phyloP scores from a whole-genome alignment of 805 yeast genomes.

The Hanseniaspora lachancei region DNA sequence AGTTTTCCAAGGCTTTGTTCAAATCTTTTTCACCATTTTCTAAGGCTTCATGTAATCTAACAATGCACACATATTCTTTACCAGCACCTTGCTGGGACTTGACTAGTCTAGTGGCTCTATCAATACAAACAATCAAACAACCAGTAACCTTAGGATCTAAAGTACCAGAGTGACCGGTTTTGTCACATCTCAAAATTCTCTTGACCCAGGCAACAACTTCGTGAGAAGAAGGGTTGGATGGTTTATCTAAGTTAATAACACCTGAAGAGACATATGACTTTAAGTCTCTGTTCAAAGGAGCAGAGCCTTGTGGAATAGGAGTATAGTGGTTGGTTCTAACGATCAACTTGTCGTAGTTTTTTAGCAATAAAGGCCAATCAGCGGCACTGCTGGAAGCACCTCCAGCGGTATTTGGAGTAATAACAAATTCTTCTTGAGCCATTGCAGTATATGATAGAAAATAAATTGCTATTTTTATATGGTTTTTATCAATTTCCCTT shows the following conservation, averaged over 20 bases:
- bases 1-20: constrained; percentile 75
- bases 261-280: constrained; percentile 84
- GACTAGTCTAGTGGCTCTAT: constrained; percentile 94
- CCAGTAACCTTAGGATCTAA: constrained; percentile 98
- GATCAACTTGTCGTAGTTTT: constrained; percentile 82
- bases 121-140: constrained; percentile 94
- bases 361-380: constrained; percentile 89
- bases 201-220: constrained; percentile 99
- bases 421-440: constrained; percentile 49
- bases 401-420: constrained; percentile 68
- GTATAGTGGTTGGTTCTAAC: constrained; percentile 96
- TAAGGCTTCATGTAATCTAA: constrained; percentile 85
- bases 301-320: constrained; percentile 89
- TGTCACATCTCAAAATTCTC: constrained; percentile 86
- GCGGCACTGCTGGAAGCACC: constrained; percentile 75
- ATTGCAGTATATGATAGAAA: constrained; percentile 33
- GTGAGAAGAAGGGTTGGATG: constrained; percentile 95
- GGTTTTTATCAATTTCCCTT: background rate
- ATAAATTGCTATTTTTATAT: background rate
- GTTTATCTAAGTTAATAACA: constrained; percentile 93
- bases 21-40: constrained; percentile 72
- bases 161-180: constrained; percentile 98
- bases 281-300: constrained; percentile 89
- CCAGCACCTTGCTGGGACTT: constrained; percentile 99
- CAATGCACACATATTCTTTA: constrained; percentile 97